Base-by-base conservation (phyloP, 2,329 filamentous ascomycete genomes). In the Beauveria asiatica region DNA sequence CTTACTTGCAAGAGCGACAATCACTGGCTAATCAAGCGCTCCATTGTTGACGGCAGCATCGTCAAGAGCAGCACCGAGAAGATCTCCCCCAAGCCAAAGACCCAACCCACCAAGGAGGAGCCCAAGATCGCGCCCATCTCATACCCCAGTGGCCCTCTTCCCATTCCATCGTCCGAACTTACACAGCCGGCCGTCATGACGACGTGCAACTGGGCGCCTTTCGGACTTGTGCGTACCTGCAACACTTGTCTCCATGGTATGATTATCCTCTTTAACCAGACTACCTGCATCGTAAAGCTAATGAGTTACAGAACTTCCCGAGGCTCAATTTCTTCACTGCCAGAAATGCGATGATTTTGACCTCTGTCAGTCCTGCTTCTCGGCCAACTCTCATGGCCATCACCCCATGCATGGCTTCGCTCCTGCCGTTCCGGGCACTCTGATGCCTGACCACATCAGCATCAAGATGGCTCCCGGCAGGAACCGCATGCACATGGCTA, bases 21-120 rank as follows among this genome's bases (percentile, higher is more conserved):
- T 64, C 94, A 99, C 76, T 97, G 92, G 92, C 80, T 99, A 74
- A 93, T 97, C 73, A 97, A 96, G 83, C 88, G 94, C 61, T 85
- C 84, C 64, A 84, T 96, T 63, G 81, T 87, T 68, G 82, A 92
- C 62, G 93, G 92, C 55, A 80, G 84, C 64, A 86, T 97, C 60
- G 83, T 90, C 65, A 90, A 85, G 74, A 97, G 92, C 79, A 90
- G 84, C 23, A 97, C 92, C 1, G 90, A 96, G 75, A 89, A 82
- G 25, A 80, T 96, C 61, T 79, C 83, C 42, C 86, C 89, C 59
- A 91, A 78, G 68, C 57, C 67, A 48, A 67, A 69, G 62, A 50
- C 63, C 27, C 61, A 64, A 37, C 11, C 25, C n/a, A 27, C 44
- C 30, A 55, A 55, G 55, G 23, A 57, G 5, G 50, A 62, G 44